A percentile compares a stretch with the other conserved stretches of the same genome.
Conservation (phyloP, 768 basidiomycete genomes). For the Boletus speciosus region DNA sequence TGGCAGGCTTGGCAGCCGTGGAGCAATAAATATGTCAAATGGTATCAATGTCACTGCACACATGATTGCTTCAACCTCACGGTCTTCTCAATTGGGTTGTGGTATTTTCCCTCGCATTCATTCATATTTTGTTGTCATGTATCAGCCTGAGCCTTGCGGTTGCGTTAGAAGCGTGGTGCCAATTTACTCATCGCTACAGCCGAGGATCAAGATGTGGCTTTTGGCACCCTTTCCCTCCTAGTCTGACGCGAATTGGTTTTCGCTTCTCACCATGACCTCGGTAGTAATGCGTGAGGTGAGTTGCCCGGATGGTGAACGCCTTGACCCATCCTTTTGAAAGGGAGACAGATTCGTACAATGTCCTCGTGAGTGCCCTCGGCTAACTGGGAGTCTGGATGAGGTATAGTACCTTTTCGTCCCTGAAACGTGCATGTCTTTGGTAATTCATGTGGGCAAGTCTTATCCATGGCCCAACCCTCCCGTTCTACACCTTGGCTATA, state of each 20-base stretch:
- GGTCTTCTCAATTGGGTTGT: not conserved
- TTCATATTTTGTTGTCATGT: not conserved
- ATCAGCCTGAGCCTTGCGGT: conserved; percentile 4
- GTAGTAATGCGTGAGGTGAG: not conserved
- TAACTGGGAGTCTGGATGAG: not conserved
- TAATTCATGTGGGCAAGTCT: not conserved
- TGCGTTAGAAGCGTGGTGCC: not conserved
- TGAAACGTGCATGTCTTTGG: not conserved
- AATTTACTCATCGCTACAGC: not conserved
- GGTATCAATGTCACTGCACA: not conserved
- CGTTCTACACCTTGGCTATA: not conserved
- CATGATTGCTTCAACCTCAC: not conserved
- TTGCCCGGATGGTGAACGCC: not conserved
- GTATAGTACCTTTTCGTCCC: conserved; percentile 3
- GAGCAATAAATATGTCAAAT: not conserved
- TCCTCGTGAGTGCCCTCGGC: not conserved
- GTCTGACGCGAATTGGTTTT: not conserved
- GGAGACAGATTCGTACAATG: not conserved
- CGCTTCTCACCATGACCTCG: not conserved
- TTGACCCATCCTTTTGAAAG: not conserved
- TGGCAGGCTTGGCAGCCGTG: conserved; percentile 1
- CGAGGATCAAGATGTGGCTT: not conserved
- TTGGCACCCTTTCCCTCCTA: not conserved
- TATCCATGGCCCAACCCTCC: not conserved
- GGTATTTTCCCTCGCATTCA: not conserved